These are phyloP conservation scores for Saccharomyces pastorianus DNA, from an alignment of 1,139 yeast species.

Conservation along the genomic window DNA sequence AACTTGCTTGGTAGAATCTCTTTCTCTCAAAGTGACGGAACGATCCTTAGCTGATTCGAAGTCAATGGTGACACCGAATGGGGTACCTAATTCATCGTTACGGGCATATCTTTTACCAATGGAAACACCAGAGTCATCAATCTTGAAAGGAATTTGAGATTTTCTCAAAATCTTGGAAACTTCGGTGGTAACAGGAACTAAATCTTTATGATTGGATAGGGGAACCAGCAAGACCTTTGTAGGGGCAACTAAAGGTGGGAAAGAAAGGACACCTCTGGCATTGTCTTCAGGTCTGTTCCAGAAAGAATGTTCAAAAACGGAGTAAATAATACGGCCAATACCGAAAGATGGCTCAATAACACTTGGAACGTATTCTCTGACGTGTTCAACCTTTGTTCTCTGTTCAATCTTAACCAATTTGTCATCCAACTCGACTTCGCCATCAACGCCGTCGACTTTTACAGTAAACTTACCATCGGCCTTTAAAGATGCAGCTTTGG, in stretches of 20 bases:
- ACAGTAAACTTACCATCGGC: slow-evolving; percentile 58
- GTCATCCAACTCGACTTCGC: slow-evolving; percentile 59
- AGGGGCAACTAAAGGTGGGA: slow-evolving; percentile 95
- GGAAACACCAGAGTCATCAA: slow-evolving; percentile 95
- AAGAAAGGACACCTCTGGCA: slow-evolving; percentile 85
- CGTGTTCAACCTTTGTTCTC: slow-evolving; percentile 75
- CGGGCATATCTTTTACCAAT: slow-evolving; percentile 98
- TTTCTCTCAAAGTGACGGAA: slow-evolving; percentile 92
- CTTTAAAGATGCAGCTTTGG: slow-evolving; percentile 60
- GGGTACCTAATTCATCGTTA: slow-evolving; percentile 98
- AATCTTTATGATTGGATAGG: slow-evolving; percentile 72
- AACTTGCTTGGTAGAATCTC: slow-evolving; percentile 95
- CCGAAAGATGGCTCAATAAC: slow-evolving; percentile 99
- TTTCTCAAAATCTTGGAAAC: slow-evolving; percentile 65
- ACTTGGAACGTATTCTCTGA: slow-evolving; percentile 93
- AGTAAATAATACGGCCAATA: slow-evolving; percentile 93
- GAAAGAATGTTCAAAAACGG: slow-evolving; percentile 88
- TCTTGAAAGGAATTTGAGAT: slow-evolving; percentile 86
- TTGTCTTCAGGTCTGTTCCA: slow-evolving; percentile 92
- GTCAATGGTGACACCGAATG: slow-evolving; percentile 96
- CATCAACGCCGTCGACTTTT: slow-evolving; percentile 44
- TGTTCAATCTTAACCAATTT: slow-evolving; percentile 68
- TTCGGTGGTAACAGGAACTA: slow-evolving; percentile 66
- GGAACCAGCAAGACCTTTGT: slow-evolving; percentile 95
- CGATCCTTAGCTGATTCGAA: slow-evolving; percentile 87